Base-by-base conservation (phyloP, 1,139 yeast genomes). In the Candida gigantensis region DNA sequence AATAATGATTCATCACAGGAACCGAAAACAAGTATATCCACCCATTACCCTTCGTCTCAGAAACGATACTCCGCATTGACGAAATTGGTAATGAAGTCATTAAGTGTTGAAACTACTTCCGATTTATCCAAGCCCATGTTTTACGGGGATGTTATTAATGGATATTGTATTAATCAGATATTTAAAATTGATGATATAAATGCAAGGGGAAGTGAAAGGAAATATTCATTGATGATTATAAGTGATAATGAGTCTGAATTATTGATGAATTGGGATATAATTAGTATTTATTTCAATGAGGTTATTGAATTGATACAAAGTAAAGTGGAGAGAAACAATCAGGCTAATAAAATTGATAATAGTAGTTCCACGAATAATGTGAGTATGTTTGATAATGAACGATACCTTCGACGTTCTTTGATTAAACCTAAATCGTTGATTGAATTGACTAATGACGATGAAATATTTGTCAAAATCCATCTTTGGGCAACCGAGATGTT, bases 171-270 rank as follows among this genome's bases (percentile, higher is more conserved):
- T 15, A 75, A 79, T 23, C 68, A 78, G 40, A 77, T 83, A 5
- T 85, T 87, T 62, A 82, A 83, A 51, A 65, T 86, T 10, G 69
- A 69, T 25, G 96, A 87, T 55, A 63, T 70, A 16, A 75, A 79
- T 36, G 90, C 95, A 0, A 69, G 95, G 39, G 95, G 95, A 1
- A 80, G 85, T 5, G 92, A 84, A 50, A 63, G 95, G 39, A 74
- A 85, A 40, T 86, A 84, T 50, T 72, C 87, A 3, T 56, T 84
- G 15, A 72, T 84, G 46, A 77, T 84, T 19, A 68, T 83, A 3
- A 65, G 80, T 13, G 88, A 83, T 47, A 60, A 72, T 31, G 89
- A 81, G 46, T 53, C 66, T 5, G 68, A 64, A 19, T 51, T 84
- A 13, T 56, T 83, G 27, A 60, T 66, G 30, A 71, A 77, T 43